Conservation (phyloP, 73 alveolate genomes). For the Paramecium bursaria region DNA sequence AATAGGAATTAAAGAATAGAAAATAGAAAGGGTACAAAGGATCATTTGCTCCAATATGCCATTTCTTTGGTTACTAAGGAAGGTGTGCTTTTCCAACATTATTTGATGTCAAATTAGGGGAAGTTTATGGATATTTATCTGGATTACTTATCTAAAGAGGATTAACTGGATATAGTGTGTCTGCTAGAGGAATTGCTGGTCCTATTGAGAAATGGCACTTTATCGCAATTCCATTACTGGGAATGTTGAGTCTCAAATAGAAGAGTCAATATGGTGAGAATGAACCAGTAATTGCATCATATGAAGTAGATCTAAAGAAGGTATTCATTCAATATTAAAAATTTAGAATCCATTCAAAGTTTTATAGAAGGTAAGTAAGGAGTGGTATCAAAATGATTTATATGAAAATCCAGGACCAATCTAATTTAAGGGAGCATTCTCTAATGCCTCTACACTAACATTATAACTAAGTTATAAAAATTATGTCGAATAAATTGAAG, state of each 20-base stretch:
- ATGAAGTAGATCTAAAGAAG: slow-evolving; percentile 79
- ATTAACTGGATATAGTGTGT: slow-evolving; percentile 73
- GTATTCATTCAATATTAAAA: slow-evolving; percentile 23
- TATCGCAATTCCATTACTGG: slow-evolving; percentile 52
- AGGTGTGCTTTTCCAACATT: slow-evolving; percentile 92
- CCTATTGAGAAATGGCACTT: slow-evolving; percentile 53
- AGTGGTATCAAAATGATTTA: slow-evolving; percentile 78
- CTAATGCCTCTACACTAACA: slow-evolving; percentile 48
- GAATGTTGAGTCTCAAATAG: slow-evolving; percentile 58
- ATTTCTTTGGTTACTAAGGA: slow-evolving; percentile 98
- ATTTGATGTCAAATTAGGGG: slow-evolving; percentile 88
- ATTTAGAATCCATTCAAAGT: slow-evolving; percentile 66
- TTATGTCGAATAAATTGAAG: slow-evolving; percentile 48
- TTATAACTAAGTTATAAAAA: slow-evolving; percentile 30
- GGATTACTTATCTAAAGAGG: slow-evolving; percentile 75
- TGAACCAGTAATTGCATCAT: slow-evolving; percentile 74
- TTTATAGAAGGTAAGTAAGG: slow-evolving; percentile 51
- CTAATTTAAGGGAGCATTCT: slow-evolving; percentile 68
- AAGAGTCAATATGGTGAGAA: slow-evolving; percentile 71
- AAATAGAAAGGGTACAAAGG: slow-evolving; percentile 88
- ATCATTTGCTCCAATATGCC: slow-evolving; percentile 94
- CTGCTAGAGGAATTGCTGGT: slow-evolving; percentile 76
- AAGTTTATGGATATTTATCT: slow-evolving; percentile 93
- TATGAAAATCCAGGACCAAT: slow-evolving; percentile 91
- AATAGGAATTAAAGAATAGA: slow-evolving; percentile 78